These are phyloP conservation scores for Epichloe sylvatica DNA, from an alignment of 2,329 filamentous ascomycete species.

Conservation along the genomic window DNA sequence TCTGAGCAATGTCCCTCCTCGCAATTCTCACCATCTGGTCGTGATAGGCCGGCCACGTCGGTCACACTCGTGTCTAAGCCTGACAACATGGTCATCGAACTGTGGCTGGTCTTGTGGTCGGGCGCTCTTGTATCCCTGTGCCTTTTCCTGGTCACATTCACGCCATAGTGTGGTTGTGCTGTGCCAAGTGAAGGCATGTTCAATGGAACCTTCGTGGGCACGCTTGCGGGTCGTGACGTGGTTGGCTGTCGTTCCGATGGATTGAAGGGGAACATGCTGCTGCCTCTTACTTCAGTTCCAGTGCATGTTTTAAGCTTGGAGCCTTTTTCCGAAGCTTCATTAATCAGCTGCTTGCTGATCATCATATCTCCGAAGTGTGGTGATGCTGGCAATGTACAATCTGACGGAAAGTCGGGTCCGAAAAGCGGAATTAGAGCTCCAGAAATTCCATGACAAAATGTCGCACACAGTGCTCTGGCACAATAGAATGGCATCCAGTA, in stretches of 20 bases:
- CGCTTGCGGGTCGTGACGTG: not conserved
- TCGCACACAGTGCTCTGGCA: conserved; percentile 74
- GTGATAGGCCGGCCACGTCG: not conserved
- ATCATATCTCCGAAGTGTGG: conserved; percentile 53
- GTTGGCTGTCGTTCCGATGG: not conserved
- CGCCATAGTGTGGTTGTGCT: not conserved
- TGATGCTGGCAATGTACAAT: conserved; percentile 53
- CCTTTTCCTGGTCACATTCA: not conserved
- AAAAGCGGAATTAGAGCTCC: conserved; percentile 83
- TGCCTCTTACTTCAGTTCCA: not conserved
- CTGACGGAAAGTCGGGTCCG: conserved; percentile 61
- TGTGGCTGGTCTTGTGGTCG: not conserved
- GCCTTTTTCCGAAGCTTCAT: conserved; percentile 36
- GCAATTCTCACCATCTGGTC: not conserved
- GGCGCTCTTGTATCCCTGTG: not conserved
- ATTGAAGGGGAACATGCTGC: not conserved
- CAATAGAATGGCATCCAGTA: conserved; percentile 94
- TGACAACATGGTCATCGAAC: not conserved
- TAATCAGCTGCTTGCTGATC: conserved; percentile 45
- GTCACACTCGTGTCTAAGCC: not conserved
- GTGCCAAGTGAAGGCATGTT: not conserved
- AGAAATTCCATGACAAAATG: conserved; percentile 76
- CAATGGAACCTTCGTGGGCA: not conserved
- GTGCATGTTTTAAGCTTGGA: not conserved
- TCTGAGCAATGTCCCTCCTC: not conserved